phyloP scores from a whole-genome alignment of 768 basidiomycete species.

The Auricularia cornea region DNA sequence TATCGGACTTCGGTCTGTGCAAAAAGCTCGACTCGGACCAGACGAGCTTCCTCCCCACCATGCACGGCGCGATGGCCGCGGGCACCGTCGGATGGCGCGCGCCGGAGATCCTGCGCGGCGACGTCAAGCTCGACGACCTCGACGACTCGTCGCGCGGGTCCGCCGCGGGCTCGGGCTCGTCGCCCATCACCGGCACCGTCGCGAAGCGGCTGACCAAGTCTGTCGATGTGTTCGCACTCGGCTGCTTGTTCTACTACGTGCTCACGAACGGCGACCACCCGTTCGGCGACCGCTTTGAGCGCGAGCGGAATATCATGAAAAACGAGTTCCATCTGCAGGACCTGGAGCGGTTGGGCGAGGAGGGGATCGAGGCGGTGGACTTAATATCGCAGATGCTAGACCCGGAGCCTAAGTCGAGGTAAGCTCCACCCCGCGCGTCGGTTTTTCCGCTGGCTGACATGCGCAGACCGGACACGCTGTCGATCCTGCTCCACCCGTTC shows the following conservation, averaged over 20 bases:
- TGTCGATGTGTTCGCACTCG: constrained; percentile 93
- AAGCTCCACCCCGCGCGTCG: constrained; percentile 18
- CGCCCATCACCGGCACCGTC: constrained; percentile 27
- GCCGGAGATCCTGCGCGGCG: constrained; percentile 89
- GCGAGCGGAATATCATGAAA: constrained; percentile 90
- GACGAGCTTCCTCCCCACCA: constrained; percentile 91
- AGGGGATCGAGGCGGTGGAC: constrained; percentile 83
- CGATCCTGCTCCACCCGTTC: constrained; percentile 87
- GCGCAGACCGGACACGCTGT: constrained; percentile 74
- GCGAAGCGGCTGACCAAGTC: constrained; percentile 80
- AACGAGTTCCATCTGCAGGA: constrained; percentile 62
- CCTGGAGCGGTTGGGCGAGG: constrained; percentile 79
- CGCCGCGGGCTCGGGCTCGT: constrained; percentile 30
- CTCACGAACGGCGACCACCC: constrained; percentile 88
- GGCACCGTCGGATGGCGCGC: constrained; percentile 98
- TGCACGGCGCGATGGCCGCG: constrained; percentile 79
- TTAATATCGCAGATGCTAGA: constrained; percentile 74
- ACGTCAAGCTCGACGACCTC: constrained; percentile 81
- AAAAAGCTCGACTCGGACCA: constrained; percentile 93
- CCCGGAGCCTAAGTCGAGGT: constrained; percentile 69
- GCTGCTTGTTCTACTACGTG: constrained; percentile 91
- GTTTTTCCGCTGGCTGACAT: constrained; percentile 2
- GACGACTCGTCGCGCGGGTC: constrained; percentile 65
- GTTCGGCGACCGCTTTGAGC: constrained; percentile 85
- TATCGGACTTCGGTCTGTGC: constrained; percentile 95